These are phyloP conservation scores for Ustilago shanxiensis DNA, from an alignment of 1,284 basidiomycete genomes.

Conservation along the genomic window DNA sequence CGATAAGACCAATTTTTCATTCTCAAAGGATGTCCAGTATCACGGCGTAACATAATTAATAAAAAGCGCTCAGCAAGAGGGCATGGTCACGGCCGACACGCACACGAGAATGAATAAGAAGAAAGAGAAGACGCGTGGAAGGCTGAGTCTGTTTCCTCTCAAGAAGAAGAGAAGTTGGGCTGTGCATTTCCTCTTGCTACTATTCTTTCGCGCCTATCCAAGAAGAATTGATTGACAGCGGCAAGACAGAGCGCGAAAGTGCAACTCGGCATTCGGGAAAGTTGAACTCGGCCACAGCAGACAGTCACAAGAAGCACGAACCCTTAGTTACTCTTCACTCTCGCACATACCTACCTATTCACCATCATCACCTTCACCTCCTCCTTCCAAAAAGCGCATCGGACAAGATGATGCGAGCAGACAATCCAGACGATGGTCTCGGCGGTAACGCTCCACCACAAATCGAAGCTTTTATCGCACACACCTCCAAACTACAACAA, in stretches of 20 bases:
- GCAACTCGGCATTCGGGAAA: slow-evolving; percentile 26
- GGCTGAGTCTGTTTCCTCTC: neutral
- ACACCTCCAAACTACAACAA: slow-evolving; percentile 55
- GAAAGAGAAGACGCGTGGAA: slow-evolving; percentile 23
- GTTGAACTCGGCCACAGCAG: neutral
- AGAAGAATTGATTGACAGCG: slow-evolving; percentile 5
- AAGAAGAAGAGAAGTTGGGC: no score
- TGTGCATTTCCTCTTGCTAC: no score
- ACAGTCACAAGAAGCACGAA: slow-evolving; percentile 4
- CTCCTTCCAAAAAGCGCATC: neutral
- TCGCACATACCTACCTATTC: neutral
- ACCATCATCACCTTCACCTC: neutral
- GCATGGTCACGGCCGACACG: slow-evolving; percentile 17
- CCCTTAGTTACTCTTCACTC: neutral
- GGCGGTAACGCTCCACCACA: slow-evolving; percentile 45
- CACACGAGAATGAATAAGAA: neutral
- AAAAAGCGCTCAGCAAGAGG: neutral
- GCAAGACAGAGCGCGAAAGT: neutral
- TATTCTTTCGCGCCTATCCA: no score
- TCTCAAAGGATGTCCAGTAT: neutral
- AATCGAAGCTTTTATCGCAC: slow-evolving; percentile 56
- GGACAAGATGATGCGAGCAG: slow-evolving; percentile 60
- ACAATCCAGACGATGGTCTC: slow-evolving; percentile 51
- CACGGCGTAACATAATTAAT: neutral
- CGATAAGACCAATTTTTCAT: neutral